Conservation (phyloP, 176 grass and related monocot species). For the Chloris gayana region DNA sequence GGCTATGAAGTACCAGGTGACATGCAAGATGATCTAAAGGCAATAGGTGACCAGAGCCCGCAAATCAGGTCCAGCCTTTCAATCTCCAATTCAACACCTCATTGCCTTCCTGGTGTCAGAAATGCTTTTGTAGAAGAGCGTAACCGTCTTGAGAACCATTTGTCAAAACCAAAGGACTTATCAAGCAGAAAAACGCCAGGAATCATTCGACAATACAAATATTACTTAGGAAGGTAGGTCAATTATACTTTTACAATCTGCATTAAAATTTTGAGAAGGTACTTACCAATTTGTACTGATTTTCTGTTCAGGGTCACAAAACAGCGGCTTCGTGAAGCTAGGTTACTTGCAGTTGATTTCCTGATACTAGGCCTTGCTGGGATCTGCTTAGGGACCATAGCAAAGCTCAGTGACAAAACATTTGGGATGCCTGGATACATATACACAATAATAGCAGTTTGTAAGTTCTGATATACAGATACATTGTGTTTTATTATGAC, state of each 20-base stretch:
- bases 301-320: conserved; percentile 72
- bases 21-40: conserved; percentile 68
- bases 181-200: conserved; percentile 79
- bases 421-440: conserved; percentile 86
- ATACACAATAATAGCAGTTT: conserved; percentile 91
- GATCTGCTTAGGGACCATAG: conserved; percentile 83
- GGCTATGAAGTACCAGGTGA: conserved; percentile 68
- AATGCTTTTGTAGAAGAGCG: conserved; percentile 48
- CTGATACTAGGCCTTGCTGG: conserved; percentile 93
- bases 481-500: not conserved
- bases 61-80: conserved; percentile 23
- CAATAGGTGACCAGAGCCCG: conserved; percentile 38
- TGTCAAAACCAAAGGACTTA: conserved; percentile 60
- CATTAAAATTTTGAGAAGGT: not conserved
- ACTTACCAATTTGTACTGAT: conserved; percentile 32
- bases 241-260: not conserved
- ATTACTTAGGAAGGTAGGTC: conserved; percentile 62
- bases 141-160: conserved; percentile 35
- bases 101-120: conserved; percentile 47
- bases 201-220: conserved; percentile 62
- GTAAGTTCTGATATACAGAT: conserved; percentile 59
- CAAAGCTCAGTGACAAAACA: conserved; percentile 63
- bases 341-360: conserved; percentile 81
- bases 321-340: conserved; percentile 81
- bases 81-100: conserved; percentile 32